Base-by-base conservation (phyloP, 2,329 filamentous ascomycete species). In the Exophiala sideris region DNA sequence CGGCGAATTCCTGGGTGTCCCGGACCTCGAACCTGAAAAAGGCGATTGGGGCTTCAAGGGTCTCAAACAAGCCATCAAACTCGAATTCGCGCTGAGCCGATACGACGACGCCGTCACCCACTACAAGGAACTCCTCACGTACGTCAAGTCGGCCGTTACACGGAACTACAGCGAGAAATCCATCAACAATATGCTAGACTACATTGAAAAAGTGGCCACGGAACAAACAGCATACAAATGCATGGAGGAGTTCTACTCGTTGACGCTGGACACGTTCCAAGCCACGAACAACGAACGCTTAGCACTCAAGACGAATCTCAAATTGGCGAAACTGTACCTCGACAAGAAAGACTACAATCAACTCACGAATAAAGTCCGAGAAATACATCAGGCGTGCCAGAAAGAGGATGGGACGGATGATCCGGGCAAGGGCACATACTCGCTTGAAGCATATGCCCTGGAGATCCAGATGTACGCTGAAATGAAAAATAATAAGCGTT, bases 381-480 rank as follows among this genome's bases (percentile, higher is more conserved):
- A 96, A 68, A 79, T 99, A 41, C 92, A 97, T 76, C 86, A 84
- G 65, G 86, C 91, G 29, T 99, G 94, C 67, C 90, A 95, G 71
- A 83, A 80, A 55, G 85, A 89, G 54, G 92, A 97, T 67, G 94
- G 94, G 18, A 82, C 83, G 56, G 90, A 95, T 64, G 92, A 99
- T 68, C 87, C 91, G 9, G 95, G 85, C 79, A 97, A 97, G 74
- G 94, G 94, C 64, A 97, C 94, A 11, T 96, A 97, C 70, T 88
- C 90, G 41, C 81, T 97, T 36, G 94, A 99, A 75, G 88, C 96
- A 45, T 99, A 96, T 69, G 92, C 94, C 8, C 78, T 97, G 38
- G 94, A 99, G 74, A 99, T 99, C 62, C 91, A 97, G 73, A 97
- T 99, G 92, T 92, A 96, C 67, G 90, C 91, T 2, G 91, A 95